Conservation (phyloP, 176 grass and related monocot species). For the Carex scoparia region DNA sequence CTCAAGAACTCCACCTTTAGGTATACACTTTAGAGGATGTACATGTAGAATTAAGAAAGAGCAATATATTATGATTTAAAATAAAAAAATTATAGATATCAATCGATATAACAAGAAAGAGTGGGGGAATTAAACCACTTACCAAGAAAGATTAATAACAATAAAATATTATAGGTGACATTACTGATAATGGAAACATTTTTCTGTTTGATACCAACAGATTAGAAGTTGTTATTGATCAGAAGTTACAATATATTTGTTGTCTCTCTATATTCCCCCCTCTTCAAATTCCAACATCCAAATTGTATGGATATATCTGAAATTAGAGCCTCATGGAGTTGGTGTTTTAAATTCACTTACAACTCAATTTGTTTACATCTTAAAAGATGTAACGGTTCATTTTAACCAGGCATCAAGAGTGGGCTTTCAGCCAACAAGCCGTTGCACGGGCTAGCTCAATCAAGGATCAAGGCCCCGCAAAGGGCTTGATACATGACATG, state of each 20-base stretch:
- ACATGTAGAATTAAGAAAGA: background rate
- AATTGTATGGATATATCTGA: background rate
- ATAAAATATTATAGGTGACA: background rate
- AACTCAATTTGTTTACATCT: background rate
- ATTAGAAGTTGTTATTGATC: background rate
- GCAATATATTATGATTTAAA: background rate
- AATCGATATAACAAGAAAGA: background rate
- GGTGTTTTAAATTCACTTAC: background rate
- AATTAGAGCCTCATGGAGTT: background rate
- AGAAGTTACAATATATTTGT: too few relatives aligned
- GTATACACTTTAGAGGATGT: constrained; percentile 23
- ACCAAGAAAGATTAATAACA: background rate
- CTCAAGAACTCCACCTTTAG: constrained; percentile 51
- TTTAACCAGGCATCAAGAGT: constrained; percentile 49
- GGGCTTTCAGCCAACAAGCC: constrained; percentile 48
- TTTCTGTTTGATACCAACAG: background rate
- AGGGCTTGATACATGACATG: constrained; percentile 58
- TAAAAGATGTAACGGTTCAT: background rate
- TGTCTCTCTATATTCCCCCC: background rate
- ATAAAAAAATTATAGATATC: background rate
- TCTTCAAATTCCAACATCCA: background rate
- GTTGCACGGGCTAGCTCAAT: constrained; percentile 18
- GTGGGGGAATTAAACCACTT: background rate
- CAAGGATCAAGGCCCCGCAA: constrained; percentile 30
- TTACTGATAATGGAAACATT: background rate